Percentiles rank a stretch among this genome's conserved stretches.
These are phyloP conservation scores for Lasiodiplodia gonubiensis DNA, from an alignment of 2,329 filamentous ascomycete species.

Conservation along the genomic window DNA sequence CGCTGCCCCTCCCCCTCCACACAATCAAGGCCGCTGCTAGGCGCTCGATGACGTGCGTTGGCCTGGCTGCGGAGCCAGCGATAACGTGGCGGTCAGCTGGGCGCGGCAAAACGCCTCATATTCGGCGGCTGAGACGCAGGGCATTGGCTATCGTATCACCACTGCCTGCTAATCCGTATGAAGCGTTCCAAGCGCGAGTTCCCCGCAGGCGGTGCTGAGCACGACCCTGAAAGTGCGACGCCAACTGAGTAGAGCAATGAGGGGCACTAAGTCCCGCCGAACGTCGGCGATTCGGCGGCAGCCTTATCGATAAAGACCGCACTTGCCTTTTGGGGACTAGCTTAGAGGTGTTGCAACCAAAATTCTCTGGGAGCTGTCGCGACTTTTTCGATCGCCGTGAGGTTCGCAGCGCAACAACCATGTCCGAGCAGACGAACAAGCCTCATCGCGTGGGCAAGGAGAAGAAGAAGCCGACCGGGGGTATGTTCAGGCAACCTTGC, in stretches of 20 bases:
- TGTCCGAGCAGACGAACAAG: slow-evolving; percentile 85
- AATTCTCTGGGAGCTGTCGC: slow-evolving; percentile 28
- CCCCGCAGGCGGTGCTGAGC: slow-evolving; percentile 17
- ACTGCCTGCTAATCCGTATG: not conserved
- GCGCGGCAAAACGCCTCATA: slow-evolving; percentile 22
- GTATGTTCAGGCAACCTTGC: slow-evolving; percentile 45
- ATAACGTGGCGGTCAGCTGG: slow-evolving; percentile 29
- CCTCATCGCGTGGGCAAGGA: slow-evolving; percentile 87
- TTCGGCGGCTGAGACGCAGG: not conserved
- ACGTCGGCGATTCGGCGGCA: not conserved
- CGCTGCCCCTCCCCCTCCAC: slow-evolving; percentile 28
- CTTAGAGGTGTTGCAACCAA: slow-evolving; percentile 8
- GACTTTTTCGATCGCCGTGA: slow-evolving; percentile 25
- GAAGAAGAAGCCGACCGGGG: slow-evolving; percentile 78
- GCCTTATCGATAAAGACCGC: slow-evolving; percentile 15
- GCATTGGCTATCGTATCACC: slow-evolving; percentile 15
- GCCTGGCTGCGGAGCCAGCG: slow-evolving; percentile 24
- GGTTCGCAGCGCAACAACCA: slow-evolving; percentile 48
- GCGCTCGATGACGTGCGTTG: slow-evolving; percentile 31
- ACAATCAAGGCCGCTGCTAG: slow-evolving; percentile 25
- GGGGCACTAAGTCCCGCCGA: slow-evolving; percentile 3
- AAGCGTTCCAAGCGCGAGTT: not conserved
- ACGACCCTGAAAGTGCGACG: slow-evolving; percentile 10
- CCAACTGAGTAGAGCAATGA: not conserved
- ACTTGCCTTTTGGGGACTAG: not conserved